Evolutionary conservation across 2,329 filamentous ascomycete species (phyloP), one percentile per base, ranked within the genome.

Genomic region (Pseudogymnoascus sp.): DNA sequence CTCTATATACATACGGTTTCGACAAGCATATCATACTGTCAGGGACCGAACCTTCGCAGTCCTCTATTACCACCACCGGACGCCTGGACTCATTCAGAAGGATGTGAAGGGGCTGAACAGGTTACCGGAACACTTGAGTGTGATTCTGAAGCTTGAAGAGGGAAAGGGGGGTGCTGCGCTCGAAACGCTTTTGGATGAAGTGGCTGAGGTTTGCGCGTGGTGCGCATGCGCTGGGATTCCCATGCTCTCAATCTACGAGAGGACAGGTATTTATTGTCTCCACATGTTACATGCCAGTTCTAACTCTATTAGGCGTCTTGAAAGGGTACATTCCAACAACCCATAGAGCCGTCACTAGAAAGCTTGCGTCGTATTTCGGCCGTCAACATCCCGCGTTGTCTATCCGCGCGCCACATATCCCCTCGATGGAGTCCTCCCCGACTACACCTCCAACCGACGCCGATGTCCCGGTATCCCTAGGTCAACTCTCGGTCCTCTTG

Each of bases 31-130:
- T 78, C 88, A 93, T 74, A 84, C 88, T 8, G 82, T 96, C 60
- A 80, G 86, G 69, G 89, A 95, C 74, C 87, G 90, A 65, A 79
- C 93, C 67, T 84, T 91, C 62, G 90, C 91, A 9, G 83, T 97
- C 66, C 81, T 96, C 63, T 93, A 93, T 75, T 95, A 99, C 78
- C 96, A 99, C 78, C 95, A 99, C 76, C 90, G 91, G 62, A 96
- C 93, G 0, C 95, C 95, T 7, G 91, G 96, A 73, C 86, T 96
- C 73, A 96, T 99, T 69, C 87, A 88, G 71, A 87, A 89, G 71
- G 95, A 99, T 77, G 88, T 97, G 26, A 86, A 86, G 74, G 82
- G 83, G 9, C 76, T 99, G 64, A 82, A 80, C 64, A 86, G 88
- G 70, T 77, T 96, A 65, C 95, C 95, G 2, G 84, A 89, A 68